Evolutionary conservation across 1,284 basidiomycete genomes (phyloP), one percentile per base, ranked within the genome.

Genomic region (Ceratorhiza oryzae-sativae): DNA sequence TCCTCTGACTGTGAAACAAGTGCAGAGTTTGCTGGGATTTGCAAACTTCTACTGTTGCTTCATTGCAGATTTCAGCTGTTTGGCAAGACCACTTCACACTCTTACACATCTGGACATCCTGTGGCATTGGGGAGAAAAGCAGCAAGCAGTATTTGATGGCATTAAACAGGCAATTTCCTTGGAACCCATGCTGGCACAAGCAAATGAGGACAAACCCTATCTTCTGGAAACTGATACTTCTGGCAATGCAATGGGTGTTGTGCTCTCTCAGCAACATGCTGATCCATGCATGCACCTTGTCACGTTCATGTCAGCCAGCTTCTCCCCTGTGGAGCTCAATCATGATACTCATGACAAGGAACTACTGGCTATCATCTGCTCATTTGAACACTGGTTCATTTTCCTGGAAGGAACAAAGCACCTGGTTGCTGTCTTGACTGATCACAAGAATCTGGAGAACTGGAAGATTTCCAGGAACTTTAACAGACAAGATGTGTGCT

Each of bases 331-430:
- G 1, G 77, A 82, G 63, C 67, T 73, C 1, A 82, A 82, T 73
- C 82, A 80, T 73, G 72, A 73, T 8, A 77, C 79, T 27, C 76
- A 80, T 67, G 78, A 82, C 73, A 79, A 81, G 73, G 79, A 82
- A 67, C 59, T 81, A 2, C 73, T 79, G 0, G 77, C 72, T n/a
- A 73, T 75, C 25, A 67, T 72, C 41, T 25, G 60, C 3, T 27
- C 73, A 4, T 63, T 74, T 49, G 46, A 73, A 13, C 41, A 73
- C 25, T 81, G 77, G 77, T 53, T 76, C 3, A 73, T 76, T 23
- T 79, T 76, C 62, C 70, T 78, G 20, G 75, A 77, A 59, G 76
- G 76, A 5, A 58, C 68, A 1, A 30, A 42, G 1, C n/a, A 62
- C 1, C 59, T 72, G 1, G 53, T 79, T 41, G 60, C 10, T 0